Evolutionary conservation across 257 asterid genomes (phyloP).

Genomic region (Coffea eugenioides): DNA sequence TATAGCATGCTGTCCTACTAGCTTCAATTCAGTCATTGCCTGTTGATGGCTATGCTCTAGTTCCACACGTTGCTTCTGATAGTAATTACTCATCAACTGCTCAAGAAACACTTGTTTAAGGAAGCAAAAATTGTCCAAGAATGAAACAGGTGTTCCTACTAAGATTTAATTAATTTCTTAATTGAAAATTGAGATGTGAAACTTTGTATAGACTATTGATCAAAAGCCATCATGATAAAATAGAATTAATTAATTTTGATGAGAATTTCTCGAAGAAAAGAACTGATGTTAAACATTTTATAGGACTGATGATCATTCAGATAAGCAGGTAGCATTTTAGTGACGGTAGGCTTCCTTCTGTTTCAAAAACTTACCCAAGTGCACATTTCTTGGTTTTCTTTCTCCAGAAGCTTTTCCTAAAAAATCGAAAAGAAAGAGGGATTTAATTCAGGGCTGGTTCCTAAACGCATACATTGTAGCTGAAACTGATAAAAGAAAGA

Average conservation of each 20-base stretch:
- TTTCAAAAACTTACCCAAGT: constrained; percentile 49
- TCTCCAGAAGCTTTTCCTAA: constrained; percentile 65
- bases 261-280: background rate
- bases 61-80: constrained; percentile 45
- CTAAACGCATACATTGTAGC: background rate
- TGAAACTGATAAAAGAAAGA: background rate
- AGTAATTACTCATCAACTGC: constrained; percentile 58
- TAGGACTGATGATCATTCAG: no score
- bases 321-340: background rate
- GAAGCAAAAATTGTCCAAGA: background rate
- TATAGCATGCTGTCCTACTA: constrained; percentile 50
- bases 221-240: no score
- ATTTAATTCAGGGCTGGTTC: background rate
- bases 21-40: constrained; percentile 52
- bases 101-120: background rate
- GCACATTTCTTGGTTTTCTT: constrained; percentile 76
- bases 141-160: background rate
- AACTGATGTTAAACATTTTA: no score
- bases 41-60: constrained; percentile 37
- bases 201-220: background rate
- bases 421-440: background rate
- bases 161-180: no score
- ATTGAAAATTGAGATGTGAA: background rate
- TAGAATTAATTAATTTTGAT: background rate
- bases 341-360: background rate